Evolutionary conservation across 768 basidiomycete genomes (phyloP).

Genomic region (Roridomyces roridus): DNA sequence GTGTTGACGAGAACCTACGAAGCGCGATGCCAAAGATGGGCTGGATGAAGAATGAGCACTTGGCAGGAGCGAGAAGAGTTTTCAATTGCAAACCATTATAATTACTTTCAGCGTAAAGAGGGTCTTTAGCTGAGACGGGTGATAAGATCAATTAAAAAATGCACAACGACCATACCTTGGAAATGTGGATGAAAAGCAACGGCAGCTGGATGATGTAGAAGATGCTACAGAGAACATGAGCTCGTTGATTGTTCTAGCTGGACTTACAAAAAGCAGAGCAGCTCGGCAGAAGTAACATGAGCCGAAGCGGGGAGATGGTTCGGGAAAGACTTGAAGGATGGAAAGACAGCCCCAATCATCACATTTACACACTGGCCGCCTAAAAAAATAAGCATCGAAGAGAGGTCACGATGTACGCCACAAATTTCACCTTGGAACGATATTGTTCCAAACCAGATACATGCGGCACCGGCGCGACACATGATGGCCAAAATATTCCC

Average conservation of each 20-base stretch:
- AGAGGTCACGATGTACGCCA: neutral
- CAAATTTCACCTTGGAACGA: conserved; percentile 22
- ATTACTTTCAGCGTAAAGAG: conserved; percentile 29
- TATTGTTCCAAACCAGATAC: conserved; percentile 28
- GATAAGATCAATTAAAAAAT: neutral
- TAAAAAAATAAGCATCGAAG: neutral
- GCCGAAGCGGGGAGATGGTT: conserved; percentile 53
- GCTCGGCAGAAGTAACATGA: conserved; percentile 55
- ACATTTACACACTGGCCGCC: conserved; percentile 27
- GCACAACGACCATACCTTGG: conserved; percentile 5
- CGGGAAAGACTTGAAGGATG: conserved; percentile 40
- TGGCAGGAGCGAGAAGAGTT: neutral
- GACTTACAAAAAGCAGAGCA: conserved; percentile 19
- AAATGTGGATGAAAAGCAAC: conserved; percentile 25
- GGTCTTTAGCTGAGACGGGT: neutral
- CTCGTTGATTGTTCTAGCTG: neutral
- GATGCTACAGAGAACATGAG: conserved; percentile 13
- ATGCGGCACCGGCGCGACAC: conserved; percentile 24
- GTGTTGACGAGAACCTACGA: conserved; percentile 12
- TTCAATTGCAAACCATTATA: conserved; percentile 14
- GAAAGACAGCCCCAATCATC: conserved; percentile 27
- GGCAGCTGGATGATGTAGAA: conserved; percentile 28
- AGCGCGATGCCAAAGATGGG: conserved; percentile 29
- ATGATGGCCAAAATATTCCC: conserved; percentile 26
- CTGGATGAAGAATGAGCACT: conserved; percentile 1